Percentiles rank a stretch among this genome's conserved stretches.
phyloP scores from a whole-genome alignment of 768 basidiomycete genomes.

The Russula foetens region DNA sequence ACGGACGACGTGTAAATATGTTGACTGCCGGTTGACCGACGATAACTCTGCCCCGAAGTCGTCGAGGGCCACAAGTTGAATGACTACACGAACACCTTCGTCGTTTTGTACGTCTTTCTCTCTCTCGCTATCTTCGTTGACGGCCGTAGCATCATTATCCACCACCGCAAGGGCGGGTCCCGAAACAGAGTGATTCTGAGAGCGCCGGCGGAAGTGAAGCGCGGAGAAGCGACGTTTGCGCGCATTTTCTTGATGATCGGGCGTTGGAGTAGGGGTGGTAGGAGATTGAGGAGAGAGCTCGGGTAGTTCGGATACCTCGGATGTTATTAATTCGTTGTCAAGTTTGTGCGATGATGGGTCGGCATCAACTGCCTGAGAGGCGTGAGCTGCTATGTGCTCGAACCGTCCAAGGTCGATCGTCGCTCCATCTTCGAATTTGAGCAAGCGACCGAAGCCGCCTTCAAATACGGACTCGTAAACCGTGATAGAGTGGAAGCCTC shows the following conservation, averaged over 20 bases:
- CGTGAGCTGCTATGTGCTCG: conserved; percentile 31
- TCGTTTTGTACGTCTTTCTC: conserved; percentile 38
- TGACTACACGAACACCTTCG: conserved; percentile 69
- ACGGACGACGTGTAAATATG: conserved; percentile 79
- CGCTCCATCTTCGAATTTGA: conserved; percentile 71
- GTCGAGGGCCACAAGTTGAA: conserved; percentile 76
- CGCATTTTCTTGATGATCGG: conserved; percentile 19
- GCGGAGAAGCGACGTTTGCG: conserved; percentile 53
- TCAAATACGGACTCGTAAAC: conserved; percentile 61
- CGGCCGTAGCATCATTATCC: conserved; percentile 48
- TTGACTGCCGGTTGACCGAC: conserved; percentile 77
- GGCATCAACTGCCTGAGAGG: neutral
- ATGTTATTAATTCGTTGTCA: neutral
- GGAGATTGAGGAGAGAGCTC: neutral
- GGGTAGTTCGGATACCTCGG: neutral
- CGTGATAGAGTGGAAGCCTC: conserved; percentile 36
- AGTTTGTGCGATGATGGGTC: neutral
- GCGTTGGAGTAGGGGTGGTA: conserved; percentile 22
- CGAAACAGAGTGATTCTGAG: conserved; percentile 42
- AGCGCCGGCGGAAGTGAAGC: conserved; percentile 52
- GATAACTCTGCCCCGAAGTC: conserved; percentile 60
- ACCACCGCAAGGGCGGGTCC: conserved; percentile 77
- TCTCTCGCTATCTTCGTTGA: conserved; percentile 30
- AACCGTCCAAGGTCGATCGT: conserved; percentile 76
- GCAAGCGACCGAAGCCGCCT: conserved; percentile 73